These are phyloP conservation scores for Asparagopsis taxiformis DNA, from an alignment of 31 red algal genomes.

Conservation along the genomic window DNA sequence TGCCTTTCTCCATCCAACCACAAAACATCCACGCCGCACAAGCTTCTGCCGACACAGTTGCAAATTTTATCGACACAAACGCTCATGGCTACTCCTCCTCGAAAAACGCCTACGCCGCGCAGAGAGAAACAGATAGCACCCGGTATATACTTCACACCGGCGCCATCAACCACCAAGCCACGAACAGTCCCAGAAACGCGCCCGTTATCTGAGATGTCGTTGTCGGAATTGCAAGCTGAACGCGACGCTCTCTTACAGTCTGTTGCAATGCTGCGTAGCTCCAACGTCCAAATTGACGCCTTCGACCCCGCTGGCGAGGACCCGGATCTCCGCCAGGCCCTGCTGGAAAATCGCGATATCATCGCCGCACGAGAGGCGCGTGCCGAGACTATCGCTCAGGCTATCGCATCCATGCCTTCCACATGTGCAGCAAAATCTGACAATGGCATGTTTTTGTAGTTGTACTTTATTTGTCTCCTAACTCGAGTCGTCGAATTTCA, in stretches of 20 bases:
- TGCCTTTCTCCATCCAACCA: too few species aligned
- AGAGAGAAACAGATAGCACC: conserved; percentile 35
- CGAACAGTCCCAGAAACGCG: neutral
- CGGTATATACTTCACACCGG: conserved; percentile 61
- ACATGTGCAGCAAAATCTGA: neutral
- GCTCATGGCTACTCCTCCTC: too few species aligned
- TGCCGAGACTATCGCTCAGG: neutral
- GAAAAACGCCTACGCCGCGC: too few species aligned
- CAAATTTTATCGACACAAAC: too few species aligned
- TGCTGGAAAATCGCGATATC: conserved; percentile 46
- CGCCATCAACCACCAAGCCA: conserved; percentile 16
- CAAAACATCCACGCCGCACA: too few species aligned
- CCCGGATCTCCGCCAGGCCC: conserved; percentile 38
- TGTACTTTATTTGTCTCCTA: conserved; percentile 4
- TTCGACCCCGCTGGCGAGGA: conserved; percentile 43
- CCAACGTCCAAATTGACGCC: conserved; percentile 35
- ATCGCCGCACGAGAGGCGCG: conserved; percentile 20
- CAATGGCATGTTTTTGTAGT: neutral
- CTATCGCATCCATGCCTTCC: neutral
- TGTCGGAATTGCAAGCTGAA: conserved; percentile 30
- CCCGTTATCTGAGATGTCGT: conserved; percentile 10
- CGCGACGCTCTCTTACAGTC: conserved; percentile 14
- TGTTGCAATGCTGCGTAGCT: conserved; percentile 34
- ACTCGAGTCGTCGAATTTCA: conserved; percentile 63
- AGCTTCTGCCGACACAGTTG: too few species aligned